Evolutionary conservation across 1,284 basidiomycete species (phyloP).

Genomic region (Albatrellus sp.): DNA sequence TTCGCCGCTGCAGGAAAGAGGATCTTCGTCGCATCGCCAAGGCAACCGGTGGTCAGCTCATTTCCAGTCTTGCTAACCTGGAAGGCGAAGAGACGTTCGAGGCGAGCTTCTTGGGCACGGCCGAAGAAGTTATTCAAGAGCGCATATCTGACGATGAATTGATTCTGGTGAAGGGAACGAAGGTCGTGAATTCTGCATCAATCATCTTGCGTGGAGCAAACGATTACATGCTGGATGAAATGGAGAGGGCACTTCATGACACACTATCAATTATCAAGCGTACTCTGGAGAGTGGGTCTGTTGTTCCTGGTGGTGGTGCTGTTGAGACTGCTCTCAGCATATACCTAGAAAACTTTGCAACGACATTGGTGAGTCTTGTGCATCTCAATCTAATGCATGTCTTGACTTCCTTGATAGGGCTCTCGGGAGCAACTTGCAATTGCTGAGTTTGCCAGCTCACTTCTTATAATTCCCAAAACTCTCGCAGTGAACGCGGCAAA

Average conservation of each 20-base stretch:
- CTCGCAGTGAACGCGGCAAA: constrained; percentile 98
- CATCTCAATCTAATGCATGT: constrained; percentile 3
- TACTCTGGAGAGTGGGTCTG: constrained; percentile 90
- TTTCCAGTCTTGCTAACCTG: constrained; percentile 90
- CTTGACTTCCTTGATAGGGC: constrained; percentile 40
- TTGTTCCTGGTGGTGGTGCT: constrained; percentile 96
- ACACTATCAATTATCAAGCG: constrained; percentile 93
- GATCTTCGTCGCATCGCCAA: constrained; percentile 95
- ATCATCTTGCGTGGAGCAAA: constrained; percentile 95
- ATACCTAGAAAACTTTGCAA: constrained; percentile 98
- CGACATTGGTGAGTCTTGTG: constrained; percentile 62
- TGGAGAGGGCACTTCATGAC: constrained; percentile 96
- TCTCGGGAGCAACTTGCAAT: constrained; percentile 98
- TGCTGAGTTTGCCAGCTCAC: constrained; percentile 91
- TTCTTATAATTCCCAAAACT: constrained; percentile 93
- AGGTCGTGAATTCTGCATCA: constrained; percentile 88
- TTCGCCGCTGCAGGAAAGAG: constrained; percentile 95
- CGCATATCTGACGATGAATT: constrained; percentile 98
- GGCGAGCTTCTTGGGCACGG: constrained; percentile 76
- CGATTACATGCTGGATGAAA: constrained; percentile 99
- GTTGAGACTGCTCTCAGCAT: constrained; percentile 96
- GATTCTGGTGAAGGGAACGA: constrained; percentile 95
- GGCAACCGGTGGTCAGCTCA: constrained; percentile 90
- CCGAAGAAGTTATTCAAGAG: constrained; percentile 96
- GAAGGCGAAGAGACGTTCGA: constrained; percentile 99